A percentile compares a stretch with the other conserved stretches of the same genome.
Evolutionary conservation across 2,329 filamentous ascomycete species (phyloP).

Genomic region (Pezicula radicicola): DNA sequence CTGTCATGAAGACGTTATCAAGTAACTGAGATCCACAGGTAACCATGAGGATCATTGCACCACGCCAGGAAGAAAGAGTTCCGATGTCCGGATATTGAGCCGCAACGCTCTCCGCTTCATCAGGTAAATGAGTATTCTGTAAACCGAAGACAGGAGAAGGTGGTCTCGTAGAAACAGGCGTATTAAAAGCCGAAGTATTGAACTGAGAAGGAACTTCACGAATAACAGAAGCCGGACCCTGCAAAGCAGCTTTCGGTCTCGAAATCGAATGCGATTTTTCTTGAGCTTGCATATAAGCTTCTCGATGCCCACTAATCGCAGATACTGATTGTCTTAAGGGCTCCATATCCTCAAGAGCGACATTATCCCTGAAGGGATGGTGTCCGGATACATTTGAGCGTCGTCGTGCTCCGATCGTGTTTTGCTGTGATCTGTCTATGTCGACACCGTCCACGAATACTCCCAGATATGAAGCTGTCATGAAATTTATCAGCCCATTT

Average conservation of each 20-base stretch:
- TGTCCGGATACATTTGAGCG: neutral
- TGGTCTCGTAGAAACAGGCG: slow-evolving; percentile 8
- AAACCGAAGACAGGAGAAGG: slow-evolving; percentile 4
- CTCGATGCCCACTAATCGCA: neutral
- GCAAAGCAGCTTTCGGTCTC: neutral
- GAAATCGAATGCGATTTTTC: neutral
- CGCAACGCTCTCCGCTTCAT: neutral
- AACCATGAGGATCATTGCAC: slow-evolving; percentile 33
- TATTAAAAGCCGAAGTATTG: slow-evolving; percentile 7
- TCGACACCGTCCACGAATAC: no score
- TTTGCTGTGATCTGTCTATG: no score
- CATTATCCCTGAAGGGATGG: neutral
- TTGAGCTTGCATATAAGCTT: neutral
- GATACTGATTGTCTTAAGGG: neutral
- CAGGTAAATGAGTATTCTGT: neutral
- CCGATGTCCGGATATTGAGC: slow-evolving; percentile 28
- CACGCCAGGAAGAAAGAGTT: slow-evolving; percentile 34
- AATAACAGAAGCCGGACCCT: slow-evolving; percentile 1
- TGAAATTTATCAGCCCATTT: no score
- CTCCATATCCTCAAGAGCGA: neutral
- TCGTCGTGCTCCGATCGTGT: neutral
- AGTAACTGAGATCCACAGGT: slow-evolving; percentile 40
- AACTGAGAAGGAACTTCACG: slow-evolving; percentile 7
- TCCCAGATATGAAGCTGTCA: no score
- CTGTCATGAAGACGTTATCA: slow-evolving; percentile 42